A percentile compares a stretch with the other conserved stretches of the same genome.
Evolutionary conservation across 2,329 filamentous ascomycete species (phyloP).

Genomic region (Diaporthe velutina): DNA sequence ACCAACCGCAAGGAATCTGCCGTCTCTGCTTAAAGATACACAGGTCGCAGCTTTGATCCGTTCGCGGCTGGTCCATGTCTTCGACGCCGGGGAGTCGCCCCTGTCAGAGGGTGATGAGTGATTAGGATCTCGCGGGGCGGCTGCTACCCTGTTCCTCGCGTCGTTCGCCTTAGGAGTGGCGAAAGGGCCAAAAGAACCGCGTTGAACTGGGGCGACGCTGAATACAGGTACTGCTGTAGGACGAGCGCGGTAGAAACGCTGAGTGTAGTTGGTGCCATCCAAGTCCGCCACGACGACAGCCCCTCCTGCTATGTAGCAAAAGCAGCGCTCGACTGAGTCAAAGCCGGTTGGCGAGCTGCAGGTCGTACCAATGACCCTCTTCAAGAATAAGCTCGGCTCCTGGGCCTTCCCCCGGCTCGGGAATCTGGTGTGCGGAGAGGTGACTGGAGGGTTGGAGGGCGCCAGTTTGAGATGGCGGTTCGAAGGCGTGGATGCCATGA

Average conservation of each 20-base stretch:
- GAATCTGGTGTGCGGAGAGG: conserved; percentile 73
- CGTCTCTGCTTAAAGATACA: conserved; percentile 88
- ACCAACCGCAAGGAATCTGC: conserved; percentile 88
- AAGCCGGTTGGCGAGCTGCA: conserved; percentile 88
- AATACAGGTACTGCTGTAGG: conserved; percentile 80
- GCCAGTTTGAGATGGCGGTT: conserved; percentile 75
- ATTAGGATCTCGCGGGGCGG: conserved; percentile 61
- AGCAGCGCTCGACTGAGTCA: conserved; percentile 81
- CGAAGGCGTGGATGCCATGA: conserved; percentile 71
- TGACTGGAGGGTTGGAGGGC: conserved; percentile 81
- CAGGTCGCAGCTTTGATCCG: conserved; percentile 95
- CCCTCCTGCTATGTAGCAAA: conserved; percentile 93
- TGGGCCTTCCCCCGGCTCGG: conserved; percentile 65
- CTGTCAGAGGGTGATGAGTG: conserved; percentile 60
- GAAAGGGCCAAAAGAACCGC: conserved; percentile 63
- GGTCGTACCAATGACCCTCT: conserved; percentile 91
- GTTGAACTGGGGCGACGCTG: conserved; percentile 65
- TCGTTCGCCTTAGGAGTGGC: conserved; percentile 73
- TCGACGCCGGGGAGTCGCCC: conserved; percentile 74
- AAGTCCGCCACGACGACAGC: conserved; percentile 92
- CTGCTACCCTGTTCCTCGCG: conserved; percentile 68
- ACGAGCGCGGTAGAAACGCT: conserved; percentile 91
- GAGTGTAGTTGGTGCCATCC: conserved; percentile 74
- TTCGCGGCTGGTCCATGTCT: conserved; percentile 89
- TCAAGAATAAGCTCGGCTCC: conserved; percentile 77